These are phyloP conservation scores for Epipyxis sp. DNA, from an alignment of 108 stramenopile genomes.

Conservation along the genomic window DNA sequence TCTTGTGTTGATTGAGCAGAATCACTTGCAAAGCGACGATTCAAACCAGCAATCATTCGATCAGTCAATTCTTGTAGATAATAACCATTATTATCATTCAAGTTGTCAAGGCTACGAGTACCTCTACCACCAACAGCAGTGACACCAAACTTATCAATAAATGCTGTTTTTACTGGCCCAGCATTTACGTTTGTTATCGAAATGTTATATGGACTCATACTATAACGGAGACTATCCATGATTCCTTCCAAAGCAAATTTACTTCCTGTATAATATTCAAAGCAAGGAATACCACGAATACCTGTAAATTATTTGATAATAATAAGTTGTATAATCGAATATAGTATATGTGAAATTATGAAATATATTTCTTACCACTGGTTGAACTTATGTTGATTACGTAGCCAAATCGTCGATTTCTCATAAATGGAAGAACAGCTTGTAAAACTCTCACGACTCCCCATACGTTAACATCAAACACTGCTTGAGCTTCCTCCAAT, in stretches of 20 bases:
- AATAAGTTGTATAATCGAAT: conserved; percentile 12
- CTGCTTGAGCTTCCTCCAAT: background rate
- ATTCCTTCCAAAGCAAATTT: conserved; percentile 32
- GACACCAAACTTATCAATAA: conserved; percentile 3
- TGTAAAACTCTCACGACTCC: conserved; percentile 27
- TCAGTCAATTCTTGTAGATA: conserved; percentile 11
- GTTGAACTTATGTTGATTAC: conserved; percentile 24
- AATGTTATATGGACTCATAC: conserved; percentile 16
- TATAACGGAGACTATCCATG: conserved; percentile 16
- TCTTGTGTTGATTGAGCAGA: conserved; percentile 1
- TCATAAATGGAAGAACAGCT: conserved; percentile 23
- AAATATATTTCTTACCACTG: too few species aligned
- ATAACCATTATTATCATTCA: background rate
- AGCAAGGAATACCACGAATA: conserved; percentile 12
- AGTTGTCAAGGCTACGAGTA: background rate
- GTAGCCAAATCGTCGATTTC: background rate
- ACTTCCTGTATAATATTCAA: conserved; percentile 4
- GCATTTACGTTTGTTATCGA: conserved; percentile 24
- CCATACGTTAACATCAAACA: conserved; percentile 30
- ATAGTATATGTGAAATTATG: conserved; percentile 12
- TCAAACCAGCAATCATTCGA: background rate
- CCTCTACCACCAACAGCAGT: conserved; percentile 12
- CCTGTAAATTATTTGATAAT: too few species aligned
- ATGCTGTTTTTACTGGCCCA: conserved; percentile 24
- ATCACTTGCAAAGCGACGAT: background rate